Percentiles rank a stretch among this genome's conserved stretches.
phyloP scores from a whole-genome alignment of 257 asterid genomes.

The Leonotis leonurus region DNA sequence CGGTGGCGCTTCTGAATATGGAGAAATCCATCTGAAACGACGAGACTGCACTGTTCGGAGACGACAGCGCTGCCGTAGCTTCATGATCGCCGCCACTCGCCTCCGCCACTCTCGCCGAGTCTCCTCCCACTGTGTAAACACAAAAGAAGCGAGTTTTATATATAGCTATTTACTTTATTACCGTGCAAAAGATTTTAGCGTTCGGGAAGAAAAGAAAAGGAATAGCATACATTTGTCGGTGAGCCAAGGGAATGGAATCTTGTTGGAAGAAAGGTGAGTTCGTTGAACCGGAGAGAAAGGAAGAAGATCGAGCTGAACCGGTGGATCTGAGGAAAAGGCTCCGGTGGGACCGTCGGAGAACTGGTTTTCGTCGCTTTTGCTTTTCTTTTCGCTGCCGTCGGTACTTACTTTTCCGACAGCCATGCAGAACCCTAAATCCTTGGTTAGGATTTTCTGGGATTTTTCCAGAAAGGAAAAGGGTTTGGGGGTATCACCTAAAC shows the following conservation, averaged over 20 bases:
- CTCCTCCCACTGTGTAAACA: conserved; percentile 30
- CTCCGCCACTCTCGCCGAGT: conserved; percentile 5
- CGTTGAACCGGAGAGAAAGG: conserved; percentile 54
- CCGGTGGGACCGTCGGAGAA: conserved; percentile 13
- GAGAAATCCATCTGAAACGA: conserved; percentile 54
- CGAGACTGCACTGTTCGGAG: conserved; percentile 37
- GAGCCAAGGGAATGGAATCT: conserved; percentile 62
- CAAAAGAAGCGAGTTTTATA: no score
- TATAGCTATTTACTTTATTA: no score
- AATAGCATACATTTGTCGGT: conserved; percentile 37
- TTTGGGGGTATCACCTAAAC: conserved; percentile 65
- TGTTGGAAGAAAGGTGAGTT: conserved; percentile 20
- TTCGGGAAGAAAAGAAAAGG: background rate
- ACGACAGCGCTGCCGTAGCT: conserved; percentile 29
- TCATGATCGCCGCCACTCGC: conserved; percentile 23
- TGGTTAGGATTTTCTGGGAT: conserved; percentile 17
- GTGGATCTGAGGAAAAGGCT: conserved; percentile 46
- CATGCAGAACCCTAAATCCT: conserved; percentile 80
- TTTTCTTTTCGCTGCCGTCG: background rate
- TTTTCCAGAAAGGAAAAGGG: conserved; percentile 42
- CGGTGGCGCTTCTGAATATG: conserved; percentile 16
- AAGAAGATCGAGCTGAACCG: conserved; percentile 79
- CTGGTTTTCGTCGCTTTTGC: background rate
- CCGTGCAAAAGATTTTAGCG: no score
- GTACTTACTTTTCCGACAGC: conserved; percentile 12